Evolutionary conservation across 306 rosid species (phyloP), one percentile per base, ranked within the genome.

Genomic region (Casuarina cunninghamiana): DNA sequence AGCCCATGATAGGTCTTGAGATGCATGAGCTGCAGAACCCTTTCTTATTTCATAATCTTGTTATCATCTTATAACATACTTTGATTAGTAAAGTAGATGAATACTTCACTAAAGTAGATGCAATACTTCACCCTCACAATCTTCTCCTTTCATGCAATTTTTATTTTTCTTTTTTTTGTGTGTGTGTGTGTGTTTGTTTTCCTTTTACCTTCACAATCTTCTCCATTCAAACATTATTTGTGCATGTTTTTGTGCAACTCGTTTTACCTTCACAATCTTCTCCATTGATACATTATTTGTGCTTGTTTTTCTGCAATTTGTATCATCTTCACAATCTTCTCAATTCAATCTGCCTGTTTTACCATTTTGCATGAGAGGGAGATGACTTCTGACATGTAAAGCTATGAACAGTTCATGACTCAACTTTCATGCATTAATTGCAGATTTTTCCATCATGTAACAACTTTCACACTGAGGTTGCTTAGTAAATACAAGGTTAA

Each of bases 361-460:
- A 4, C 53, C 10, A 13, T 50, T 50, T 53, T 72, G 13, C 53
- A n/a, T 45, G 43, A 7, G 46, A 63, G 19, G 6, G 7, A 38
- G 12, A 66, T 3, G 16, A 10, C 49, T 16, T 12, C 71, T 41
- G 6, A 61, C 3, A 2, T 17, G 65, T 13, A 48, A 35, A 45
- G 17, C 6, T 5, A 39, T 50, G 66, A 76, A 13, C 53, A 66
- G 51, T 65, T 76, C 32, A 17, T 21, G 61, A 57, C 58, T 32
- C 48, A 42, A 49, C 1, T 50, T 49, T 10, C 39, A 19, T 17
- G 75, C 67, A 43, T 72, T 41, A 17, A 50, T 37, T 42, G 51
- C 37, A 73, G 21, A 74, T 67, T 49, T 67, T 49, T 49, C 49
- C 77, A 68, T 49, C 71, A 68, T 50, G 51, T 68, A 57, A 68